Evolutionary conservation across 2,329 filamentous ascomycete species (phyloP), one percentile per base, ranked within the genome.

Genomic region (Drechslerella dactyloides): DNA sequence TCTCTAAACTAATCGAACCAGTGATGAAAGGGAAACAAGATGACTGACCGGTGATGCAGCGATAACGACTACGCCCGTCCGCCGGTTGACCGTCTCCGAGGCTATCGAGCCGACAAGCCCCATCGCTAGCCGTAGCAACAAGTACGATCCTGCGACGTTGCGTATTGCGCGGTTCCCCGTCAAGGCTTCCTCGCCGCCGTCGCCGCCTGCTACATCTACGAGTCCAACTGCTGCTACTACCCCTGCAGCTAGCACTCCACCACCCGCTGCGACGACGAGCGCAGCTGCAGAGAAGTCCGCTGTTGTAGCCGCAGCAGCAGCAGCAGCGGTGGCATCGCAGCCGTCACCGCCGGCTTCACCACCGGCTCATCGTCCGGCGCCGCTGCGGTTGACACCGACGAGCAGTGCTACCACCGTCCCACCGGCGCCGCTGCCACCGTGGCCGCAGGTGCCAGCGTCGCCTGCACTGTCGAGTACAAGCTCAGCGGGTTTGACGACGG

Each of bases 121-220:
- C 3, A 56, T 24, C 10, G 48, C 33, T 2, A 23, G 57, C 13
- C 66, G 58, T 24, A 35, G 17, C 21, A 51, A 51, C 23, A 59
- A 37, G 50, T 70, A 69, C 17, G 58, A 69, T 35, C 65, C 65
- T 30, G 53, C 52, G 2, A 33, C 57, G 2, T 58, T 69, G 37
- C 58, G 65, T 19, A 6, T 33, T 5, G 58, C 52, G 1, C 51
- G 65, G 19, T 24, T 56, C n/a, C 53, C 58, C 3, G 37, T 69
- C 35, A 62, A 54, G 48, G 7, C 65, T 1, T 58, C 62, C 23
- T 8, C 35, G 15, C 52, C 65, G 13, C 63, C 57, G 2, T 42
- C 37, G n/a, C 56, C 56, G 19, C 2, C 48, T 17, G 13, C 27
- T 10, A 30, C 53, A 21, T 17, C 24, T 17, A 21, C 27, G 27